Percentiles rank a stretch among this genome's conserved stretches.
phyloP scores from a whole-genome alignment of 257 asterid species.

The Cordia subcordata region DNA sequence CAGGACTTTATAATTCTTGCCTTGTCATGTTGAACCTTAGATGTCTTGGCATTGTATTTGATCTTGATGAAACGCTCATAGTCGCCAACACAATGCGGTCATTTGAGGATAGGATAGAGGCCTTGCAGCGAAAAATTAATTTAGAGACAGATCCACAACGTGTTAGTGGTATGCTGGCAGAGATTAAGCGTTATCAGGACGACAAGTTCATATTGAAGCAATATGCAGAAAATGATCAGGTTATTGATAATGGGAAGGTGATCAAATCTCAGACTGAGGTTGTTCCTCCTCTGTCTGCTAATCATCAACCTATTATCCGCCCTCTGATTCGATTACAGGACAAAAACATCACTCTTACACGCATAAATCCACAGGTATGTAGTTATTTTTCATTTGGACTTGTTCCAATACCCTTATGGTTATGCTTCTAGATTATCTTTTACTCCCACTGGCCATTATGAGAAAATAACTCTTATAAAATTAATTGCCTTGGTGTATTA shows the following conservation, averaged over 20 bases:
- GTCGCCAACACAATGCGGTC: slow-evolving; percentile 98
- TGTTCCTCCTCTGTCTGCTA: slow-evolving; percentile 72
- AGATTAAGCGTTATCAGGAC: slow-evolving; percentile 86
- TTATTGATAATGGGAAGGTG: slow-evolving; percentile 75
- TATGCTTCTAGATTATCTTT: no score
- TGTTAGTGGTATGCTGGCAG: slow-evolving; percentile 64
- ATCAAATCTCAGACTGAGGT: slow-evolving; percentile 80
- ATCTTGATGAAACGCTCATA: slow-evolving; percentile 93
- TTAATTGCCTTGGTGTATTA: no score
- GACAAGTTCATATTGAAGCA: slow-evolving; percentile 86
- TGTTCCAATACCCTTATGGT: neutral
- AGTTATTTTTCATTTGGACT: slow-evolving; percentile 4
- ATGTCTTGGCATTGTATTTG: slow-evolving; percentile 95
- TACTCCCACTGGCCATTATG: no score
- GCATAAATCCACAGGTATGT: slow-evolving; percentile 73
- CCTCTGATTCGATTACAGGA: slow-evolving; percentile 86
- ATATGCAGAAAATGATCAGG: slow-evolving; percentile 89
- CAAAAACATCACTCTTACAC: slow-evolving; percentile 85
- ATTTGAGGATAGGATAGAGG: slow-evolving; percentile 88
- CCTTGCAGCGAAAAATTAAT: slow-evolving; percentile 68
- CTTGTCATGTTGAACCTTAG: slow-evolving; percentile 88
- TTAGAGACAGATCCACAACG: slow-evolving; percentile 84
- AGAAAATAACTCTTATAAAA: no score
- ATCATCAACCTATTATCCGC: slow-evolving; percentile 78
- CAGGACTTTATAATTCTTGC: slow-evolving; percentile 77